Evolutionary conservation across 768 basidiomycete species (phyloP), one percentile per base, ranked within the genome.

Genomic region (Termitomyces sp.): DNA sequence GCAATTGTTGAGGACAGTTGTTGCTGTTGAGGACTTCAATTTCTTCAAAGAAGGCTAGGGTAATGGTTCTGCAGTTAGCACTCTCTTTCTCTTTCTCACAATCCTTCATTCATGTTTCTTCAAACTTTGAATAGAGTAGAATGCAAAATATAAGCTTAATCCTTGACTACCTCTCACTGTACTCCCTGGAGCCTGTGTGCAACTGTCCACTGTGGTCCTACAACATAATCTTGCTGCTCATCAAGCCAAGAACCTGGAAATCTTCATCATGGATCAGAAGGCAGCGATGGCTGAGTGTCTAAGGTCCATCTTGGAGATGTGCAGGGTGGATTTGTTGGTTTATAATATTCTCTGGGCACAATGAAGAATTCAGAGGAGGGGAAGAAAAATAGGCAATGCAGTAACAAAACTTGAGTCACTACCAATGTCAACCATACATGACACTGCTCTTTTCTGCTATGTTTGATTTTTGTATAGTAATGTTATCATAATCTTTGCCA

Each of bases 171-270:
- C 86, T 8, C 73, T 87, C 37, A 76, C 86, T 57, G 70, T 68
- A 16, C 71, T 78, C 47, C 77, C 82, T 5, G 57, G 62, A 8
- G 59, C 70, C 18, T 82, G 81, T 59, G 51, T 67, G 14, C 66
- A 69, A 12, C 73, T 87, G 13, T 80, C 84, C 14, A 58, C 64
- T 5, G 70, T 72, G 1, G 84, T 82, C 0, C 71, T 88, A 32
- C 77, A 77, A 61, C 73, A 81, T 12, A 88, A 89, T 62, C 76
- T 89, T 4, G 71, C 73, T 20, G 86, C 79, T 1, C 86, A 88
- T 63, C 78, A 83, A 1, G 71, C 61, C 0, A 12, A 67, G 57
- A 84, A 88, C 61, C 62, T 74, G 22, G 34, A 16, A 18, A 50
- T 50, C 10, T 22, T 50, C 22, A 9, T 16, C 9, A 36, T 32